Evolutionary conservation across 352 stramenopile genomes (phyloP), one percentile per base, ranked within the genome.

Genomic region (Globisporangium emineosum): DNA sequence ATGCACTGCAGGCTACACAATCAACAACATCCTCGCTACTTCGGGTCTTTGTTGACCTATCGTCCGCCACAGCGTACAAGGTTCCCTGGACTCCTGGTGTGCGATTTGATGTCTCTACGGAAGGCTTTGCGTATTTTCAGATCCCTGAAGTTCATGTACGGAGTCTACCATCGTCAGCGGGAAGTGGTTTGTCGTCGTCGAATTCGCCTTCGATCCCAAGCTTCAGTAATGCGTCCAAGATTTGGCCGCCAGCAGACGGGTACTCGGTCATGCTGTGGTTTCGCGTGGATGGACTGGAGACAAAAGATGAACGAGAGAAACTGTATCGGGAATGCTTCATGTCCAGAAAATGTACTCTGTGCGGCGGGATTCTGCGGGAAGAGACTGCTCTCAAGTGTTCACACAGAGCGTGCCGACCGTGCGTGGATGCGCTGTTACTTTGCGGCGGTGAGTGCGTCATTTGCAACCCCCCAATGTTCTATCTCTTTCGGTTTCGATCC

Each of bases 381-480:
- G 79, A 89, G 30, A 66, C 62, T 0, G 62, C 75, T 45, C 61
- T 92, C n/a, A 92, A 92, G 64, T 92, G 83, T 49, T 90, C 81
- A 0, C 83, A 92, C 61, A 60, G 72, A 32, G 79, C 75, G 9
- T 92, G 83, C 13, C 74, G 75, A 29, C 71, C 68, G 5, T 92
- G 83, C 30, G 67, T 79, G 25, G 81, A 92, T 33, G 78, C 78
- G 12, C 67, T 92, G 21, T 25, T 78, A 0, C 83, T 75, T 52
- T 75, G 59, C 57, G 79, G 81, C 6, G 83, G 81, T 1, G 83
- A 90, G 51, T 92, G 83, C 43, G 73, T 84, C 8, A 75, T 90
- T 47, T 92, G 83, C 63, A 92, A 92, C 45, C 75, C 81, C 9
- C 83, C 83, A 3, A 88, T 78, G 56, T 88, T 92, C 57, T 90